Evolutionary conservation across 75 land plant species (phyloP).

Genomic region (Adiantum capillusveneris): DNA sequence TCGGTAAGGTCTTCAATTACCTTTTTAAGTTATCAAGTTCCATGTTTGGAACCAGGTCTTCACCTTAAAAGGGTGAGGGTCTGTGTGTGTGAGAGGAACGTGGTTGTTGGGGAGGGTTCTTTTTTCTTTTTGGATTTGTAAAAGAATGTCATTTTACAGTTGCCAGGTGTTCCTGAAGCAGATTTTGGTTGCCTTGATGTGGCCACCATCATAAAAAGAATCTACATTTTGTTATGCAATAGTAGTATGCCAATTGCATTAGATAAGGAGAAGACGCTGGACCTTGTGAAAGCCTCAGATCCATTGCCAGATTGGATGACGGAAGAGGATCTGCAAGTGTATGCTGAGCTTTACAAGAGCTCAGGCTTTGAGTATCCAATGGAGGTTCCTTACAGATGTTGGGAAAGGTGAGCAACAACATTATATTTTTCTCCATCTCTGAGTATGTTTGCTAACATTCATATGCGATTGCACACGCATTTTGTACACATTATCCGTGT

Average conservation of each 20-base stretch:
- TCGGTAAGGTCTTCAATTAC: constrained; percentile 15
- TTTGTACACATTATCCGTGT: too few species aligned
- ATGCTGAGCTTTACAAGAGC: constrained; percentile 41
- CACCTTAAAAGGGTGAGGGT: too few species aligned
- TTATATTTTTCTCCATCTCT: not conserved
- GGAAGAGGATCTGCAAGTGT: constrained; percentile 41
- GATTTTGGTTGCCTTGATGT: constrained; percentile 67
- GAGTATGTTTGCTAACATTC: too few species aligned
- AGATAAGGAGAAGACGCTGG: constrained; percentile 52
- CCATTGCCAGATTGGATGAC: constrained; percentile 60
- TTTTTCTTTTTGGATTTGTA: not conserved
- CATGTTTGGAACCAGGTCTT: too few species aligned
- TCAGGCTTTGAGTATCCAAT: constrained; percentile 45
- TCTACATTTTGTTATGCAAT: constrained; percentile 51
- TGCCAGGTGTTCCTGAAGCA: constrained; percentile 66
- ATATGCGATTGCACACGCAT: too few species aligned
- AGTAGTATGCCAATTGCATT: constrained; percentile 45
- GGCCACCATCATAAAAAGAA: constrained; percentile 42
- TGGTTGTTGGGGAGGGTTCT: too few species aligned
- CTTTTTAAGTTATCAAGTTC: too few species aligned
- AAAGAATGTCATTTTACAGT: constrained; percentile 17
- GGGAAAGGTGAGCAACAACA: not conserved
- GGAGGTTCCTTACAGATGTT: constrained; percentile 39
- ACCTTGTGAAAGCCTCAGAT: constrained; percentile 34
- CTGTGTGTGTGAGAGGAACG: too few species aligned